Conservation (phyloP, 176 grass and related monocot species). For the Lolium perenne region DNA sequence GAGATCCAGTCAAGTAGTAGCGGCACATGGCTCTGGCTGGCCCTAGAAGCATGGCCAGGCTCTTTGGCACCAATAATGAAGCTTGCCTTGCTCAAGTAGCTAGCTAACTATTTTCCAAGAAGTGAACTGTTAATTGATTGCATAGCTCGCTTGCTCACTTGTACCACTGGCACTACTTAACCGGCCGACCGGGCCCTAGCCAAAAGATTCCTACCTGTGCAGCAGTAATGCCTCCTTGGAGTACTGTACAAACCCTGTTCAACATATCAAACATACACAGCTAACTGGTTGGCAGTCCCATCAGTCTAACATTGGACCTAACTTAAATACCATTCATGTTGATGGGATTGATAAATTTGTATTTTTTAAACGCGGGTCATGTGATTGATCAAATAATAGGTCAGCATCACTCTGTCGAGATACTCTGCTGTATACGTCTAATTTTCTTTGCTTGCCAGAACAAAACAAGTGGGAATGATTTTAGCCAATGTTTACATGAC, state of each 20-base stretch:
- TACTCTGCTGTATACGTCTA: not conserved
- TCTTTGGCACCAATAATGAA: constrained; percentile 64
- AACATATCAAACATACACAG: constrained; percentile 30
- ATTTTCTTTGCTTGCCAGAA: not conserved
- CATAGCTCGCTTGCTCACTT: constrained; percentile 28
- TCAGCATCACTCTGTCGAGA: not conserved
- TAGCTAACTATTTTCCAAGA: constrained; percentile 39
- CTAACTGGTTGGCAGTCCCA: not conserved
- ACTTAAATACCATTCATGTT: constrained; percentile 2
- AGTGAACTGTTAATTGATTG: constrained; percentile 39
- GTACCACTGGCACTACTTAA: constrained; percentile 42
- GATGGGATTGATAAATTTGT: not conserved
- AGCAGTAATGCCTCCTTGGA: constrained; percentile 33
- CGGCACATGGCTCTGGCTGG: constrained; percentile 49
- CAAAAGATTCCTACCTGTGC: constrained; percentile 51
- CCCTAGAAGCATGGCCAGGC: constrained; percentile 35
- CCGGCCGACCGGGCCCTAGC: constrained; percentile 41
- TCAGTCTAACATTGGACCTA: not conserved
- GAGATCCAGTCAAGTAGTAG: constrained; percentile 12
- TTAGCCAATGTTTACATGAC: not conserved
- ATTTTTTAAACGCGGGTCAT: not conserved
- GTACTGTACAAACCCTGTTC: constrained; percentile 27
- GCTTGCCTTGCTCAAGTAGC: constrained; percentile 33
- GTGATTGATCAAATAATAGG: not conserved
- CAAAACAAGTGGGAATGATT: not conserved